Base-by-base conservation (phyloP, 176 grass and related monocot species). In the Phoenix dactylifera region DNA sequence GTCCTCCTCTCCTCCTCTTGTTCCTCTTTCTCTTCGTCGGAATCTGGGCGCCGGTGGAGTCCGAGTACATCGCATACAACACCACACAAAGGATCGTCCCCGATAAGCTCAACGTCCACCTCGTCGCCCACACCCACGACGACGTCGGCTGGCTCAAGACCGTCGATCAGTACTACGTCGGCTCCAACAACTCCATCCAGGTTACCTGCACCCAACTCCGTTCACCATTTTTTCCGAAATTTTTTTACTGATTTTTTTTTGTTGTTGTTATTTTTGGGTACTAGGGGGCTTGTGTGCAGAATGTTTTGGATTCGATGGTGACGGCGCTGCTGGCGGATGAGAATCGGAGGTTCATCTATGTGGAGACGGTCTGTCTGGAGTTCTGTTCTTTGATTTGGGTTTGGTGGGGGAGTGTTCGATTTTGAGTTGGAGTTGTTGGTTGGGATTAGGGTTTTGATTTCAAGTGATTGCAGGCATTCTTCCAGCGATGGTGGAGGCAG, bases 401-500 rank as follows among this genome's bases (percentile, higher is more conserved):
- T 14, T 22, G 18, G 12, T 73, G 55, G 2, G 62, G 39, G 54
- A 26, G 5, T 16, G 39, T 44, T 44, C 35, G 35, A 44, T 44
- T 68, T 68, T 68, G 52, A 18, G 64, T 9, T 39, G 7, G 18
- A 15, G 16, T 0, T 17, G 28, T 18, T 28, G 18, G 4, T 18
- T 9, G n/a, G 16, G n/a, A 7, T 7, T 55, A 20, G 12, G 3
- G 18, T n/a, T 68, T 35, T 55, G 22, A 48, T 29, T 68, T 56
- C 28, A 14, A 56, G 10, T 44, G 35, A 39, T 68, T 74, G 39
- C 58, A 95, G 89, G 85, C 85, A 4, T 95, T 95, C 63, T 95
- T 95, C 79, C 89, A 95, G 72, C 79, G 83, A 65, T 96, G 83
- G 86, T 95, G 89, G 89, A 76, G 89, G 63, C 76, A 89, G 76